phyloP scores from a whole-genome alignment of 257 asterid species.

The Mitragyna speciosa region DNA sequence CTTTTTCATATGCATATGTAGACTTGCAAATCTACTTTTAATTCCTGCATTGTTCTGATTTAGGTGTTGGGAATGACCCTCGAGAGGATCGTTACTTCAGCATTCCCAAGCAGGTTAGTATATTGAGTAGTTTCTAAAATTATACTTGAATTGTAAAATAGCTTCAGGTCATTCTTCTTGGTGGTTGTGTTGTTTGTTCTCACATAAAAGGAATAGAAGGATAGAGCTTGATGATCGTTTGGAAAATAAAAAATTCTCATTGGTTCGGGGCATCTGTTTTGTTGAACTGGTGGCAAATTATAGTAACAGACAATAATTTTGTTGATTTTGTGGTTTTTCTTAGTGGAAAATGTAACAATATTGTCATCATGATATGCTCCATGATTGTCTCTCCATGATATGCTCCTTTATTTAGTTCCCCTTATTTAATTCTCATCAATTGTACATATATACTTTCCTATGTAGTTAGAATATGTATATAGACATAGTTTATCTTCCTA shows the following conservation, averaged over 20 bases:
- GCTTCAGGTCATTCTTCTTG: background rate
- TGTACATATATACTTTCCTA: no score
- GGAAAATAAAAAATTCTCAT: background rate
- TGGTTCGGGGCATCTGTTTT: background rate
- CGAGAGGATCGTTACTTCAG: slow-evolving; percentile 97
- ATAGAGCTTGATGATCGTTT: background rate
- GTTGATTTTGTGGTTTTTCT: background rate
- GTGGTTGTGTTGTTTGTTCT: background rate
- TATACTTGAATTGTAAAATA: background rate
- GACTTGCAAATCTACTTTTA: background rate
- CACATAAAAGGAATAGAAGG: background rate
- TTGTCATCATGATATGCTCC: no score
- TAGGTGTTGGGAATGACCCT: slow-evolving; percentile 96
- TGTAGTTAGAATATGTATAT: no score
- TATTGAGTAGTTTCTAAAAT: background rate
- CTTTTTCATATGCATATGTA: background rate
- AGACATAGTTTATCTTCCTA: no score
- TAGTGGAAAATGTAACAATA: background rate
- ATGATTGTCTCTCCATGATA: no score
- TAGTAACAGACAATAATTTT: no score
- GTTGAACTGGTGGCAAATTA: background rate
- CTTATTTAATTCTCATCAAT: no score
- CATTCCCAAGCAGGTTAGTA: slow-evolving; percentile 84
- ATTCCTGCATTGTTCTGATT: slow-evolving; percentile 5
- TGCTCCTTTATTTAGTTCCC: no score